Evolutionary conservation across 2,329 filamentous ascomycete genomes (phyloP).

Genomic region (Aspergillus ruber): DNA sequence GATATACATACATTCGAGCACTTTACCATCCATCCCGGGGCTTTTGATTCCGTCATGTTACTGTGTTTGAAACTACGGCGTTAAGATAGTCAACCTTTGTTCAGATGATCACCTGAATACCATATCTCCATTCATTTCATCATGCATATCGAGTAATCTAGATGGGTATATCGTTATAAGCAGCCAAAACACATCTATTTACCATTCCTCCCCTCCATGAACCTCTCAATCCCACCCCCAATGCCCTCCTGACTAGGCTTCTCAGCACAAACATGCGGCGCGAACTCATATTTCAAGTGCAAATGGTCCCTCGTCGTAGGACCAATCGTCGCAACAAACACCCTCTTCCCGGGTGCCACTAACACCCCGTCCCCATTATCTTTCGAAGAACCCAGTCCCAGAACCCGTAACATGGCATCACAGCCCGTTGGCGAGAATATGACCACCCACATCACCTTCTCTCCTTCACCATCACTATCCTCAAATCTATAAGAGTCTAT

Average conservation of each 20-base stretch:
- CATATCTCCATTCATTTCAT: neutral
- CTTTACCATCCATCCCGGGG: too few relatives aligned
- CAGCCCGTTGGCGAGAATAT: conserved; percentile 58
- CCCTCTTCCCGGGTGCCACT: conserved; percentile 5
- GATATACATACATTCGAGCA: too few relatives aligned
- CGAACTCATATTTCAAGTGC: conserved; percentile 33
- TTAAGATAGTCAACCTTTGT: too few relatives aligned
- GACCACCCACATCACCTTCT: conserved; percentile 31
- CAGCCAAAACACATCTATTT: neutral
- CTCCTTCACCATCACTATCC: conserved; percentile 30
- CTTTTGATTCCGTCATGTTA: too few relatives aligned
- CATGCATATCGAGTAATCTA: neutral
- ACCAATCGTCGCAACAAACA: conserved; percentile 78
- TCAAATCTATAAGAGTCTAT: conserved; percentile 36
- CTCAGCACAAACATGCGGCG: conserved; percentile 59
- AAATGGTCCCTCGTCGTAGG: conserved; percentile 83
- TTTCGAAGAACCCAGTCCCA: conserved; percentile 32
- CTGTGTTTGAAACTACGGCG: too few relatives aligned
- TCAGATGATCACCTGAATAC: too few relatives aligned
- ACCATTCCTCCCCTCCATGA: conserved; percentile 24
- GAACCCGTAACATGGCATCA: conserved; percentile 52
- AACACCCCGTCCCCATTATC: conserved; percentile 5
- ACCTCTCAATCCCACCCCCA: conserved; percentile 57
- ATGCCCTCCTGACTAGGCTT: conserved; percentile 78
- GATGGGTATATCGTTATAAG: neutral